Percentiles rank a stretch among this genome's conserved stretches.
phyloP scores from a whole-genome alignment of 2,329 filamentous ascomycete species.

The Orbilia blumenaviensis region DNA sequence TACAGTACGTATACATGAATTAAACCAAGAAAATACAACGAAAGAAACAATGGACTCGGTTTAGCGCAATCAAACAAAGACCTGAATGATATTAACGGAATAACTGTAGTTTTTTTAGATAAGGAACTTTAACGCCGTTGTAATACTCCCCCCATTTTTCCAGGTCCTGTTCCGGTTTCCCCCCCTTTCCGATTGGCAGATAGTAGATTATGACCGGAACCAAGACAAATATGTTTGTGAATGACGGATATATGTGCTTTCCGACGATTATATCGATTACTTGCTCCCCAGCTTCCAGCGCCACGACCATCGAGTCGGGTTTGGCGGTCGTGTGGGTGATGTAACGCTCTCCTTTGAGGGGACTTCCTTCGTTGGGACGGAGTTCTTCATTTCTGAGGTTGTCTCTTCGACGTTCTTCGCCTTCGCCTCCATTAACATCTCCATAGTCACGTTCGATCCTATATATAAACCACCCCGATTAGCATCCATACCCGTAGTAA shows the following conservation, averaged over 20 bases:
- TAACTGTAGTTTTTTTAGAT: conserved; percentile 12
- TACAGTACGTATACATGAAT: background rate
- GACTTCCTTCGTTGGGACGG: background rate
- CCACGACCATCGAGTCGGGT: conserved; percentile 45
- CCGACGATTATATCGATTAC: background rate
- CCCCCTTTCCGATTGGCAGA: background rate
- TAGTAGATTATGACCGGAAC: no score
- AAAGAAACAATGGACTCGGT: background rate
- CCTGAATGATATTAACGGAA: no score
- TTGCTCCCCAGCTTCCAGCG: conserved; percentile 28
- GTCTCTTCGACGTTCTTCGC: conserved; percentile 30
- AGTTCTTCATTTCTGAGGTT: background rate
- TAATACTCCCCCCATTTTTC: background rate
- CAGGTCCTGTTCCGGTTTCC: no score
- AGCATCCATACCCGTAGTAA: conserved; percentile 1
- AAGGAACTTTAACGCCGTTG: conserved; percentile 13
- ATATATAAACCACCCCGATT: conserved; percentile 22
- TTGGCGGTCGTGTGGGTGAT: conserved; percentile 29
- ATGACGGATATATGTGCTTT: no score
- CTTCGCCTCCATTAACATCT: conserved; percentile 66
- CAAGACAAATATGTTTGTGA: no score
- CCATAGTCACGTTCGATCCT: conserved; percentile 73
- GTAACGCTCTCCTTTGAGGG: background rate
- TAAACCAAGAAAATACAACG: background rate
- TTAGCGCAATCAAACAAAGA: background rate